Conservation (phyloP, 2,329 filamentous ascomycete genomes). For the Ambrosiella beaveri region DNA sequence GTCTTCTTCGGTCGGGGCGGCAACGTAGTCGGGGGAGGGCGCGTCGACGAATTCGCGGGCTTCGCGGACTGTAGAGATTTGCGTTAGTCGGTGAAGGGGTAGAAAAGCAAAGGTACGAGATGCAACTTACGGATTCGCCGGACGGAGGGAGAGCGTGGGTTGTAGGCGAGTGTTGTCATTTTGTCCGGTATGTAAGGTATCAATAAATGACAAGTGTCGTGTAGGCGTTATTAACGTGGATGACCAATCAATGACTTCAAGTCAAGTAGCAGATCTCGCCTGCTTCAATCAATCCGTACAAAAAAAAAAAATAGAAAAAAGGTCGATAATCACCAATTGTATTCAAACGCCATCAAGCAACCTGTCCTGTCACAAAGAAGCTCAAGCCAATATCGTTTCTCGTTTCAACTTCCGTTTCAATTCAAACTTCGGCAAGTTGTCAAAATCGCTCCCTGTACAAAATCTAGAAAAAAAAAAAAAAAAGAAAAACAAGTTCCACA, state of each 20-base stretch:
- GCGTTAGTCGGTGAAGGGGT: background rate
- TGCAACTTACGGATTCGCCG: slow-evolving; percentile 54
- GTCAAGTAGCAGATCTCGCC: too few relatives aligned
- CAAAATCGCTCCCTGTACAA: background rate
- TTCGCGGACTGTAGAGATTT: slow-evolving; percentile 51
- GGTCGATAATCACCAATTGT: too few relatives aligned
- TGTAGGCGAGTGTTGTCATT: slow-evolving; percentile 35
- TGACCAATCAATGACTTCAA: too few relatives aligned
- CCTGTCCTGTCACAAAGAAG: background rate
- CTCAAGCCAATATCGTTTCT: background rate
- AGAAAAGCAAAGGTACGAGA: background rate
- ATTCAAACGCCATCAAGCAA: too few relatives aligned
- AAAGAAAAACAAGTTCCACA: background rate
- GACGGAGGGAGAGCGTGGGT: slow-evolving; percentile 67
- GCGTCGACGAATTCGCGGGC: slow-evolving; percentile 66
- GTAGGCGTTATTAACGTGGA: too few relatives aligned
- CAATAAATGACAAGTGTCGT: background rate
- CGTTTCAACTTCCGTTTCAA: background rate
- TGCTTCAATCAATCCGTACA: too few relatives aligned
- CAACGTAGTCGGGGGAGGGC: slow-evolving; percentile 72
- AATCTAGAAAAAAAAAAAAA: background rate
- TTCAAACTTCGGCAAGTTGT: background rate
- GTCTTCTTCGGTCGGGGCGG: slow-evolving; percentile 69
- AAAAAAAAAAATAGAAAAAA: too few relatives aligned
- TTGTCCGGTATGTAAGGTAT: background rate